phyloP scores from a whole-genome alignment of 176 grass and related monocot genomes.

The Chrysopogon serrulatus region DNA sequence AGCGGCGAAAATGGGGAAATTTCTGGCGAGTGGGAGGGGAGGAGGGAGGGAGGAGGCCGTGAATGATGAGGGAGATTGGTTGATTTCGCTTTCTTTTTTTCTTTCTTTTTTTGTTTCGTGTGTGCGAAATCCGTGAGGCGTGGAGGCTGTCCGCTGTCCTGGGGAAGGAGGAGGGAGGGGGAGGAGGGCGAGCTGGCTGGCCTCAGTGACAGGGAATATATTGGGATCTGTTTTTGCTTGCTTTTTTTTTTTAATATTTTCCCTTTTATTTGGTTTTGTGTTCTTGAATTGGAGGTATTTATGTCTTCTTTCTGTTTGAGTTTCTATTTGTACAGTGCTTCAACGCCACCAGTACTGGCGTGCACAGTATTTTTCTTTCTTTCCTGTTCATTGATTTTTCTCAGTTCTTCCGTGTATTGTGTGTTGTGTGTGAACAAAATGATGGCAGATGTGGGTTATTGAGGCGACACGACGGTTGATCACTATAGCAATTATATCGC shows the following conservation, averaged over 20 bases:
- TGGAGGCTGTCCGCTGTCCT: background rate
- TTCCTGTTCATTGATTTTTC: background rate
- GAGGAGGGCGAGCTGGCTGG: constrained; percentile 33
- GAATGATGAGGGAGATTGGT: constrained; percentile 27
- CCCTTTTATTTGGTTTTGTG: background rate
- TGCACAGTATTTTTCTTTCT: background rate
- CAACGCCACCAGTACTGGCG: background rate
- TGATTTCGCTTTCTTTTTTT: constrained; percentile 26
- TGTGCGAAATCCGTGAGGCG: constrained; percentile 45
- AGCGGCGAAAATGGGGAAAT: constrained; percentile 17
- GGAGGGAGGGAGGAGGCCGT: constrained; percentile 13
- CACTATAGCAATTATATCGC: background rate
- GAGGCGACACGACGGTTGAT: background rate
- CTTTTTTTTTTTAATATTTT: background rate
- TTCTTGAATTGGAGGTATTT: background rate
- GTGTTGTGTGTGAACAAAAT: background rate
- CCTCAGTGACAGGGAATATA: constrained; percentile 14
- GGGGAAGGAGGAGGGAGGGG: background rate
- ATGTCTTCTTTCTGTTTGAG: background rate
- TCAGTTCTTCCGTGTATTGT: background rate
- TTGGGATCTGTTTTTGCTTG: background rate
- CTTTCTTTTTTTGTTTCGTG: background rate
- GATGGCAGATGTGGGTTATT: background rate
- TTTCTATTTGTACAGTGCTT: background rate
- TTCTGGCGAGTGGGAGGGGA: background rate